phyloP scores from a whole-genome alignment of 768 basidiomycete species.

The Termitomyces sp. region DNA sequence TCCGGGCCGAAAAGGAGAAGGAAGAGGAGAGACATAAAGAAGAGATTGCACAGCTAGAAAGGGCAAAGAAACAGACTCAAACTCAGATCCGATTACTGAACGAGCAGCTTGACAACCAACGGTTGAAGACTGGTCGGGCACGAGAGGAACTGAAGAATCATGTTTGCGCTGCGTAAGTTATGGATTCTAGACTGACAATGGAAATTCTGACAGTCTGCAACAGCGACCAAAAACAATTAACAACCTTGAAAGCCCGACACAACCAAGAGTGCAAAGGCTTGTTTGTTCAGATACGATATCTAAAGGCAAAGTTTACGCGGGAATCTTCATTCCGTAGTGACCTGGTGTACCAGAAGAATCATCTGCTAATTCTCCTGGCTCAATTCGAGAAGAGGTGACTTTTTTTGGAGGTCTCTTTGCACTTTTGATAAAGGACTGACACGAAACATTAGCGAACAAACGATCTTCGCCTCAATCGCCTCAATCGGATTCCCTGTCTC shows the following conservation, averaged over 20 bases:
- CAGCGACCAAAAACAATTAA: constrained; percentile 56
- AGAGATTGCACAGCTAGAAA: constrained; percentile 55
- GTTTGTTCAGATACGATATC: constrained; percentile 85
- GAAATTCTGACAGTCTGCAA: constrained; percentile 11
- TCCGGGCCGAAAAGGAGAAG: constrained; percentile 67
- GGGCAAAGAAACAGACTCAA: constrained; percentile 65
- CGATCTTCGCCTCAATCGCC: constrained; percentile 74
- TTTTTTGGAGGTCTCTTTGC: background rate
- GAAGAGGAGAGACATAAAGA: constrained; percentile 53
- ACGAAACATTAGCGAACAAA: constrained; percentile 52
- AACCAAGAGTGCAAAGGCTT: constrained; percentile 89
- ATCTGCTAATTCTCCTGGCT: constrained; percentile 72
- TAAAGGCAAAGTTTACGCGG: constrained; percentile 88
- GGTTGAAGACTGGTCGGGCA: constrained; percentile 44
- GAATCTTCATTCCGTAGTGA: constrained; percentile 79
- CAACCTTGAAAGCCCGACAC: constrained; percentile 60
- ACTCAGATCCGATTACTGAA: constrained; percentile 63
- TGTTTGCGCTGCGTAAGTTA: constrained; percentile 58
- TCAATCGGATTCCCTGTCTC: constrained; percentile 66
- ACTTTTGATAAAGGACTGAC: background rate
- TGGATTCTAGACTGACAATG: background rate
- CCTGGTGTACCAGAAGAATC: constrained; percentile 84
- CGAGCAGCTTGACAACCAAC: constrained; percentile 62
- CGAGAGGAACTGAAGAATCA: constrained; percentile 52
- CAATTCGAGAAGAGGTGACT: constrained; percentile 70